Evolutionary conservation across 2,329 filamentous ascomycete species (phyloP).

Genomic region (Emergomyces pasteurianus): DNA sequence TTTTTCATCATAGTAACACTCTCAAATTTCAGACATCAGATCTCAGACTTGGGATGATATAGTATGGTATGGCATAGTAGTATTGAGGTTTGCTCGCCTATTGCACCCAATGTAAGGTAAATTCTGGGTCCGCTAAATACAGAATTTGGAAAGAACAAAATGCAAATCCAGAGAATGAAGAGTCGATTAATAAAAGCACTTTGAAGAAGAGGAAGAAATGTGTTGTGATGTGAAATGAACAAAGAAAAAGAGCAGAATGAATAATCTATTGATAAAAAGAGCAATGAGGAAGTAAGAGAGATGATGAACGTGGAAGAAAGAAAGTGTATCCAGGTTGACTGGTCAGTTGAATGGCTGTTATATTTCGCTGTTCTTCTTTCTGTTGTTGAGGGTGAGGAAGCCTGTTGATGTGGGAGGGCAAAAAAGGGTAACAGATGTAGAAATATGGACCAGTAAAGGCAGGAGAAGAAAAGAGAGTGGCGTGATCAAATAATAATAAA

Average conservation of each 20-base stretch:
- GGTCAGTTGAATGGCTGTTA: too few species aligned
- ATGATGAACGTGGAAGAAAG: neutral
- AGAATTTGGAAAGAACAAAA: too few species aligned
- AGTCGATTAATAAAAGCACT: neutral
- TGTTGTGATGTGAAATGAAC: neutral
- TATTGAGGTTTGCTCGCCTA: neutral
- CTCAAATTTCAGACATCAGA: neutral
- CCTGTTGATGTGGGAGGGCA: neutral
- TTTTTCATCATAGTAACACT: neutral
- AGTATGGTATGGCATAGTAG: too few species aligned
- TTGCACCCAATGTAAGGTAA: neutral
- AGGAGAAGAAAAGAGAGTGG: neutral
- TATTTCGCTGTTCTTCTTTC: too few species aligned
- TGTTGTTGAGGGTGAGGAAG: neutral
- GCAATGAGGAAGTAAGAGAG: too few species aligned
- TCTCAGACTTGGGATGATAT: neutral
- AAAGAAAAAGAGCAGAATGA: neutral
- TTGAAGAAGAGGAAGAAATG: neutral
- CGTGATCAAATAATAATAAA: neutral
- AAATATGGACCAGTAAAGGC: neutral
- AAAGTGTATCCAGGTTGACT: neutral
- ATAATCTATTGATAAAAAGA: too few species aligned
- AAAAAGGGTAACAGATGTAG: neutral
- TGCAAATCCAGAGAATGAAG: too few species aligned
- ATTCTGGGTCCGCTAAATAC: neutral